A percentile compares a stretch with the other conserved stretches of the same genome.
Evolutionary conservation across 2,329 filamentous ascomycete genomes (phyloP).

Genomic region (Cladorrhinum sp.): DNA sequence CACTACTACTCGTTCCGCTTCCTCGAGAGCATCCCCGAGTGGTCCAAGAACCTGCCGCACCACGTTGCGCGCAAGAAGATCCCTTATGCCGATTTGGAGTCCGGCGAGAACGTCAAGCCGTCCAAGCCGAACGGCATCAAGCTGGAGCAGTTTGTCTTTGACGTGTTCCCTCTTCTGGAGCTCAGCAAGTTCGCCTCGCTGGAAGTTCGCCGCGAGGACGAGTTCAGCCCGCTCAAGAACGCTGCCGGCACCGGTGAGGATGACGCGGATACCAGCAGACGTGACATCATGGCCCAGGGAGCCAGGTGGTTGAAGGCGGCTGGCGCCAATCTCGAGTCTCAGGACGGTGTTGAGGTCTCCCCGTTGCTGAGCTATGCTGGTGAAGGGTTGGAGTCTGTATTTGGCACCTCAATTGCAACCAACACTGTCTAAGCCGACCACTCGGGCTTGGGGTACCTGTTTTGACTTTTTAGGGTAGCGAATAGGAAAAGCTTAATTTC

Average conservation of each 20-base stretch:
- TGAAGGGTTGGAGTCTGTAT: neutral
- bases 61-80: constrained; percentile 99
- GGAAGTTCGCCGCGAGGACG: constrained; percentile 94
- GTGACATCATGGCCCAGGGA: constrained; percentile 86
- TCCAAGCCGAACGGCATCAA: constrained; percentile 97
- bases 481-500: neutral
- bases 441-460: neutral
- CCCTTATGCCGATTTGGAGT: constrained; percentile 72
- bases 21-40: constrained; percentile 83
- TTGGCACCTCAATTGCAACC: neutral
- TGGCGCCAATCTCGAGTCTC: constrained; percentile 70
- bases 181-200: constrained; percentile 91
- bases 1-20: constrained; percentile 98
- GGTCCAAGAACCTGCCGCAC: constrained; percentile 83
- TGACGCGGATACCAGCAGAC: constrained; percentile 87
- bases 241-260: constrained; percentile 80
- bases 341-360: constrained; percentile 81
- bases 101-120: constrained; percentile 80
- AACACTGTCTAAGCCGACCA: neutral
- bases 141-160: constrained; percentile 98
- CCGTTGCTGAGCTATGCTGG: constrained; percentile 82
- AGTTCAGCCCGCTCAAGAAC: constrained; percentile 98
- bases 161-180: constrained; percentile 87
- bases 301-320: constrained; percentile 79
- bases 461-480: neutral